Base-by-base conservation (phyloP, 1,139 yeast species). In the Meyerozyma carpophila region DNA sequence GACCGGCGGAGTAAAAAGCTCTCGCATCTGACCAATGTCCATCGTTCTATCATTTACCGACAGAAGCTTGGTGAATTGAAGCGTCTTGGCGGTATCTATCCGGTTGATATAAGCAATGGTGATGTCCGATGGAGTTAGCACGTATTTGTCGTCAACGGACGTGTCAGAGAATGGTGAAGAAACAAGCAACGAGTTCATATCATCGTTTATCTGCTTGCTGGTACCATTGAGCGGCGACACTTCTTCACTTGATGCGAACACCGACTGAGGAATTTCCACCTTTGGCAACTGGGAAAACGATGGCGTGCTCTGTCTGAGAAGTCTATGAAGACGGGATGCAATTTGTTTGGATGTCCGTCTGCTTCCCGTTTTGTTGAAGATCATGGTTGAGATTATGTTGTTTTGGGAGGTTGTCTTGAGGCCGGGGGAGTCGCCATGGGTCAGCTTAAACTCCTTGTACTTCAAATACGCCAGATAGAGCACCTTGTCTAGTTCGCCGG, bases 381-480 rank as follows among this genome's bases (percentile, higher is more conserved):
- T 44, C 77, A 73, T 70, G 43, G 75, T 54, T 9, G 75, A 67
- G 43, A 73, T 54, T 4, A 71, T 65, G 46, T 69, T 71, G 51
- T 72, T 71, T 48, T 70, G 75, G 11, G 74, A 47, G 4, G 52
- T 43, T 16, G 43, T 40, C 29, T 38, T 45, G 26, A 34, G 27
- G 11, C 26, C 26, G 14, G 37, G 37, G 8, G 36, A 32, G 21
- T 16, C 36, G 4, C 53, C 47, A 38, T 59, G 65, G 42, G 59
- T 59, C 24, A 61, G 63, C 43, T 61, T 61, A 48, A 68, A 70
- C 27, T 63, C 59, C 18, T 61, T 61, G 51, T 66, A 72, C 49
- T 70, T 70, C 41, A 61, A 54, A 46, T 63, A 68, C 14, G 74
- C 66, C 36, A 62, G 62, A 40, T 70, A 55, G 38, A 72, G 56